These are phyloP conservation scores for Claviceps citrina DNA, from an alignment of 2,329 filamentous ascomycete genomes.

Conservation along the genomic window DNA sequence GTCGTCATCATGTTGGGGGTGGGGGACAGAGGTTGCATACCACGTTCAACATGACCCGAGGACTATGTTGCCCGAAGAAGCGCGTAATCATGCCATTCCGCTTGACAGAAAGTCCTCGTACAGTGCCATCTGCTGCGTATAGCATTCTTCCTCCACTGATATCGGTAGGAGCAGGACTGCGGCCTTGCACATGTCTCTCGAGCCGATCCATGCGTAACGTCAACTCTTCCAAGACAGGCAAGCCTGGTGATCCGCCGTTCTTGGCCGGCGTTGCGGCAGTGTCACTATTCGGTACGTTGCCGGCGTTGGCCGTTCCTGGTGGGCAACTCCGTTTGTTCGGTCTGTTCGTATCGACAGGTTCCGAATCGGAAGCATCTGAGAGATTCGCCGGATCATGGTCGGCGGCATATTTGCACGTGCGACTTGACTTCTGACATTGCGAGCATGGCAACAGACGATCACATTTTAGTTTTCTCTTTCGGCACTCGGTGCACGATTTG, in stretches of 20 bases:
- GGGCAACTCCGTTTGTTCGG: constrained; percentile 25
- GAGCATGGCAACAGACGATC: constrained; percentile 41
- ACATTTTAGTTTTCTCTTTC: constrained; percentile 42
- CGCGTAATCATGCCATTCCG: constrained; percentile 30
- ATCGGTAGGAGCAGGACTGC: constrained; percentile 25
- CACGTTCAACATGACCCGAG: constrained; percentile 37
- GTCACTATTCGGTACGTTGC: constrained; percentile 13
- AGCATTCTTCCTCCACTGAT: constrained; percentile 17
- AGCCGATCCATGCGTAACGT: constrained; percentile 35
- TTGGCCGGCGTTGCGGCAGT: constrained; percentile 13
- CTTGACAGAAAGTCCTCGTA: constrained; percentile 36
- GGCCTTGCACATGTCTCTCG: constrained; percentile 33
- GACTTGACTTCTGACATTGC: constrained; percentile 42
- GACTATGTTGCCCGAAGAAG: constrained; percentile 38
- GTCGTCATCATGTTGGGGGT: not conserved
- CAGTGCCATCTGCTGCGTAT: constrained; percentile 27
- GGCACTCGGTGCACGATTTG: constrained; percentile 41
- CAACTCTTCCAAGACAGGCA: constrained; percentile 31
- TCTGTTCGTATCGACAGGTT: constrained; percentile 18
- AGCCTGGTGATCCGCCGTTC: constrained; percentile 18
- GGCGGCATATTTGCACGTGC: constrained; percentile 36
- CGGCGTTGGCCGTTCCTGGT: constrained; percentile 12
- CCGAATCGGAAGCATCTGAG: constrained; percentile 34
- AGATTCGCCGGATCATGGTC: constrained; percentile 31
- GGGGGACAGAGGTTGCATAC: too few species aligned